Evolutionary conservation across 441 rosid species (phyloP), one percentile per base, ranked within the genome.

Genomic region (Adansonia grandidieri): DNA sequence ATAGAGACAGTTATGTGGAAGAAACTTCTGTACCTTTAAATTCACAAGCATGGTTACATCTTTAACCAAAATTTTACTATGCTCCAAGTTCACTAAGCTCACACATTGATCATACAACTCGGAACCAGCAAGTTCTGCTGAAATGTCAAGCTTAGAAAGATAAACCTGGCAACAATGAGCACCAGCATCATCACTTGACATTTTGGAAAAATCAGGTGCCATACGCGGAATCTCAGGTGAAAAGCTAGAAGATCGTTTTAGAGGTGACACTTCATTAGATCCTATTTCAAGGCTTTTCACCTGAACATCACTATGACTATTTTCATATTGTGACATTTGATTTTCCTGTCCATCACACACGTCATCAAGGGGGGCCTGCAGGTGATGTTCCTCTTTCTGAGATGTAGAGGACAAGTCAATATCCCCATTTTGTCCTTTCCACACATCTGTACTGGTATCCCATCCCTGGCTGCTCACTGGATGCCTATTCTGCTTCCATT

Each of bases 381-480:
- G 82, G 9, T 89, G 80, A 65, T 66, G 62, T 42, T 89, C 92
- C 82, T 94, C 98, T 81, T 90, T 92, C 71, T 84, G 86, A 57
- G 94, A 82, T 73, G 88, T 74, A 8, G 95, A 82, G 19, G 91
- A 85, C 84, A 84, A 78, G 74, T 92, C 92, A 86, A 81, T 80
- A 82, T 92, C 95, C 82, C 92, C 95, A 84, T 92, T 88, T 83
- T 88, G 94, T 67, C 82, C 90, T 83, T 94, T 96, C 98, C 98
- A 96, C 71, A 83, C 74, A 73, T 92, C 98, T 44, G 89, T 79
- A 85, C 85, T 78, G 70, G 87, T 81, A 67, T 96, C 98, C 98
- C 99, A 96, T 71, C 91, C 96, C 75, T 89, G 86, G 71, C 87
- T 87, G 77, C 80, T 89, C 86, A 88, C 81, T 1, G 68, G 98